phyloP scores from a whole-genome alignment of 768 basidiomycete species.

The Paxillus ammoniavirescens region DNA sequence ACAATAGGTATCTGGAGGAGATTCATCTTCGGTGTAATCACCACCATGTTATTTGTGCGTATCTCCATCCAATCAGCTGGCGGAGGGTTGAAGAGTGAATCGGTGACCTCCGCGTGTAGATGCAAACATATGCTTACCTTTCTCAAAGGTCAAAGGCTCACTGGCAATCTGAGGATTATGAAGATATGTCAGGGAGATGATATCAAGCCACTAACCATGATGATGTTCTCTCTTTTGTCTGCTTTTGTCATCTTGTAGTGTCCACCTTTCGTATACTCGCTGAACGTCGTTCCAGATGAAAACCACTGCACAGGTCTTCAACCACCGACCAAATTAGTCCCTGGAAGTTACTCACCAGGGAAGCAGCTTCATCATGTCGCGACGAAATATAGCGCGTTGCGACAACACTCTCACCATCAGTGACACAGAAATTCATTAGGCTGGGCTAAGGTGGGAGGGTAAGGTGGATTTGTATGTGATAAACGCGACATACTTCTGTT shows the following conservation, averaged over 20 bases:
- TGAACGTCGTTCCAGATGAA: constrained; percentile 92
- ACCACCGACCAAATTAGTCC: neutral
- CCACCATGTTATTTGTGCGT: constrained; percentile 91
- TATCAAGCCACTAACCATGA: constrained; percentile 55
- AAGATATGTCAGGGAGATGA: constrained; percentile 7
- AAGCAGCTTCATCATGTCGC: constrained; percentile 87
- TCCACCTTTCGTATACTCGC: constrained; percentile 83
- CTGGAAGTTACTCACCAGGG: constrained; percentile 51
- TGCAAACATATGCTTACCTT: constrained; percentile 48
- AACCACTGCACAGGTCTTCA: constrained; percentile 62
- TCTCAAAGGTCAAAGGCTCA: constrained; percentile 95
- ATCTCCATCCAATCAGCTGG: constrained; percentile 98
- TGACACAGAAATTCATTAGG: constrained; percentile 94
- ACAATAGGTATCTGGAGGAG: constrained; percentile 90
- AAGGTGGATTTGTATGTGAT: constrained; percentile 2
- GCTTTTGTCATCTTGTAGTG: constrained; percentile 95
- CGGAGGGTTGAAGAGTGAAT: neutral
- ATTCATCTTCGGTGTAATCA: constrained; percentile 96
- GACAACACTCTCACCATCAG: constrained; percentile 91
- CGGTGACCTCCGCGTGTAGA: neutral
- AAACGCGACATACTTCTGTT: constrained; percentile 52
- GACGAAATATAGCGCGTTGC: constrained; percentile 96
- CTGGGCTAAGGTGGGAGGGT: constrained; percentile 55
- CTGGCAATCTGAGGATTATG: constrained; percentile 63
- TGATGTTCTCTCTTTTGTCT: constrained; percentile 94